Base-by-base conservation (phyloP, 139 green algal genomes). In the Chlorella vulgaris region DNA sequence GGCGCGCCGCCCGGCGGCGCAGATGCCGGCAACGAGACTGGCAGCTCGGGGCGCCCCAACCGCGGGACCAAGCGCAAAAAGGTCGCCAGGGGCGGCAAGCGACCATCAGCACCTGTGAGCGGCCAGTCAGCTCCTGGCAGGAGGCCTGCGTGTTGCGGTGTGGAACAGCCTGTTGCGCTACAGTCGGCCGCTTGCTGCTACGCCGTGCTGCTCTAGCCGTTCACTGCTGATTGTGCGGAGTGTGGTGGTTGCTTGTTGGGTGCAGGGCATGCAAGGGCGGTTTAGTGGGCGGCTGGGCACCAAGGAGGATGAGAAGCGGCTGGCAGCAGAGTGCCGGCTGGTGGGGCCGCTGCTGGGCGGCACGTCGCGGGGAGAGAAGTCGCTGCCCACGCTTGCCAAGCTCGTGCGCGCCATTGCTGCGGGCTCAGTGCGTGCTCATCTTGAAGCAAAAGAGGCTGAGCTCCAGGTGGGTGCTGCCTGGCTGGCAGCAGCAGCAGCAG, bases 231-330 rank as follows among this genome's bases (percentile, higher is more conserved):
- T n/a, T n/a, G n/a, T n/a, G n/a, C n/a, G n/a, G n/a, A n/a, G n/a
- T n/a, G n/a, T n/a, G n/a, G n/a, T n/a, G n/a, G n/a, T 38, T 40
- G 28, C n/a, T 19, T 19, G 1, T 22, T 19, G 26, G 0, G 29
- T 51, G 68, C 77, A 87, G 55, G 58, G 70, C 67, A 85, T 95
- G 66, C 88, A 94, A 86, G 92, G 92, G 51, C 87, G 92, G 31
- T 96, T 96, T 81, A 92, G 86, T 77, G 93, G 93, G 3, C 88
- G 93, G 7, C 89, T 97, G 67, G 87, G 91, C 63, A 95, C 91
- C 35, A 97, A 97, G 85, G 89, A 92, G 39, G 93, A 97, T 74
- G 93, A 97, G 76, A 90, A 91, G 78, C 74, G 80, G 62, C 83
- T 97, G 51, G 88, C 83, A n/a, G 89, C 94, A 26, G 93, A 97